Evolutionary conservation across 164 flowering plant species (phyloP), one percentile per base, ranked within the genome.

Genomic region (Vitis vinifera): DNA sequence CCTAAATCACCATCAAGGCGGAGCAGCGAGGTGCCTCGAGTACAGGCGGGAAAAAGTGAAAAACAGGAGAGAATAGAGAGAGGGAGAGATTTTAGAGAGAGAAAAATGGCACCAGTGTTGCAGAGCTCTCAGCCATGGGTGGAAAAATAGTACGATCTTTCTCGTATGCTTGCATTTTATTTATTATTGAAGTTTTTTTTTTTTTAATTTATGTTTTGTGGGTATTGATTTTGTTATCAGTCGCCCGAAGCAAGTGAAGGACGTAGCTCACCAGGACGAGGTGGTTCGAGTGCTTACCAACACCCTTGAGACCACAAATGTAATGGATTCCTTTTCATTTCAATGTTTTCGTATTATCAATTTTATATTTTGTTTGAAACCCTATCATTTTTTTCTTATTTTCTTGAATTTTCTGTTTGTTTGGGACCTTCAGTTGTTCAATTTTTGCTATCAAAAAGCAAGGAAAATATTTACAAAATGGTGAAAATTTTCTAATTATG

Each of bases 41-140:
- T 63, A 52, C 17, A 51, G 60, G 75, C 72, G 72, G 72, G 76
- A 74, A 72, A 63, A 9, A 51, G 72, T 68, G 76, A 74, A 72
- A 63, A 9, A 51, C 17, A 70, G 27, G 51, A 37, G 44, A 37
- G 44, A 37, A 37, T 23, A 23, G 10, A 27, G 23, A 57, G 59
- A 53, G 57, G 19, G 19, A 14, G 62, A 51, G 70, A n/a, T 48
- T 51, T 65, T 4, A 55, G 51, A 63, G 50, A 83, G 65, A 59
- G 69, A 61, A 16, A 62, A 31, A 84, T 95, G 98, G 97, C 97
- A 84, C 98, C 99, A 51, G 17, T 90, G 13, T 11, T 87, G 71
- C 99, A 77, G 75, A 89, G 89, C 84, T 89, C 93, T 49, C 98
- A 91, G 55, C 99, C 89, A 56, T 95, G 98, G 99, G 97, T 93